These are phyloP conservation scores for Areca catechu DNA, from an alignment of 176 grass and related monocot species.

Conservation along the genomic window DNA sequence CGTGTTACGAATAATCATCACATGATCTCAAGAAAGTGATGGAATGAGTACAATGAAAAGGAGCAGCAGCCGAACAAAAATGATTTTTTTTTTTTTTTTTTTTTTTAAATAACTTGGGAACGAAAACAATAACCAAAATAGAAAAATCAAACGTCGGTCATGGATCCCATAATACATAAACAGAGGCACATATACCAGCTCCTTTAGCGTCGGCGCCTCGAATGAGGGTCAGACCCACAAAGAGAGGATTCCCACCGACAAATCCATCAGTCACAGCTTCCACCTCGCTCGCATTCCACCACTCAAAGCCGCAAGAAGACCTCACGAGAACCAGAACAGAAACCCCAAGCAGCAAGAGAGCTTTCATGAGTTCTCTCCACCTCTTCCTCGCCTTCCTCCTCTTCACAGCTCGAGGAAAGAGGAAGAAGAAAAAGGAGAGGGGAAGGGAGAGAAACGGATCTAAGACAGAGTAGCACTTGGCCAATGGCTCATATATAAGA, in stretches of 20 bases:
- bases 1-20: too few relatives aligned
- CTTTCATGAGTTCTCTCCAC: conserved; percentile 8
- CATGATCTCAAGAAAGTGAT: too few relatives aligned
- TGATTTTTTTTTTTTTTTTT: too few relatives aligned
- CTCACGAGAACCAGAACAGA: conserved; percentile 19
- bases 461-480: background rate
- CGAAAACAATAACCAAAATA: background rate
- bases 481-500: too few relatives aligned
- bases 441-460: background rate
- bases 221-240: conserved; percentile 71
- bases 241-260: conserved; percentile 39
- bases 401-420: conserved; percentile 2
- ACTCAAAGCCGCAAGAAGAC: conserved; percentile 36
- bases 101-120: background rate
- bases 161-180: background rate
- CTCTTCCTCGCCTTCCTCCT: background rate
- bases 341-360: conserved; percentile 14
- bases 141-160: too few relatives aligned
- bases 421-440: background rate
- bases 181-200: conserved; percentile 30
- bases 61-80: too few relatives aligned
- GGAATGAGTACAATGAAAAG: too few relatives aligned
- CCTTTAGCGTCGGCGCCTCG: conserved; percentile 70
- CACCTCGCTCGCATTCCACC: conserved; percentile 44
- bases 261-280: conserved; percentile 17